phyloP scores from a whole-genome alignment of 2,329 filamentous ascomycete genomes.

The Periconia sp. region DNA sequence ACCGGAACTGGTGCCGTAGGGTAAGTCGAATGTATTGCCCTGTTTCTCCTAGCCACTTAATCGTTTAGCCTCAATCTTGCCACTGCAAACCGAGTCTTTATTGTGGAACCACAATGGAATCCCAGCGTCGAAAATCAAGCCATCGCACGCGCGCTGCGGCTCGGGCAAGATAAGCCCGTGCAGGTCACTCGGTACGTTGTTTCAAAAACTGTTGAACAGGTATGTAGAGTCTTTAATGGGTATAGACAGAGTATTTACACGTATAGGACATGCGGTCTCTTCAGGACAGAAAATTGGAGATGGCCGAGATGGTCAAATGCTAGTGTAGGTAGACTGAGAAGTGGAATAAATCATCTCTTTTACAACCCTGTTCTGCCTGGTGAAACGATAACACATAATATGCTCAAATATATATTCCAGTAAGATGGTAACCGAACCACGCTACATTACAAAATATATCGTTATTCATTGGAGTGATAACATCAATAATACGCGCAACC shows the following conservation, averaged over 20 bases:
- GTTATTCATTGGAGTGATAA: too few species aligned
- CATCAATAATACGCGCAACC: not conserved
- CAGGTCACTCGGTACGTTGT: constrained; percentile 55
- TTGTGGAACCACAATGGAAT: constrained; percentile 64
- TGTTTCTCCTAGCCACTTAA: not conserved
- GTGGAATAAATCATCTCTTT: too few species aligned
- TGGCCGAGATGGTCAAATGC: constrained; percentile 21
- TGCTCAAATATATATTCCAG: too few species aligned
- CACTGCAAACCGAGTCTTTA: constrained; percentile 55
- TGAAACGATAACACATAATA: too few species aligned
- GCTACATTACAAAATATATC: too few species aligned
- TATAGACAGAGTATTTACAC: constrained; percentile 8
- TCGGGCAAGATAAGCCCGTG: constrained; percentile 55
- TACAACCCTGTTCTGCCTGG: too few species aligned
- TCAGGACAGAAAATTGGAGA: constrained; percentile 39
- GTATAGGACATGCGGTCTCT: constrained; percentile 43
- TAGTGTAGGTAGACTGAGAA: too few species aligned
- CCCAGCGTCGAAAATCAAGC: constrained; percentile 61
- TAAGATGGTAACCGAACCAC: too few species aligned
- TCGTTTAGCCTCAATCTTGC: constrained; percentile 55
- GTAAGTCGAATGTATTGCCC: constrained; percentile 32
- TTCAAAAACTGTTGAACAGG: constrained; percentile 52
- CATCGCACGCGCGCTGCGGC: constrained; percentile 55
- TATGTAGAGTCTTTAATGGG: constrained; percentile 24
- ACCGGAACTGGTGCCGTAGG: constrained; percentile 60